Conservation (phyloP, 2,329 filamentous ascomycete genomes). For the Cercospora citrullina region DNA sequence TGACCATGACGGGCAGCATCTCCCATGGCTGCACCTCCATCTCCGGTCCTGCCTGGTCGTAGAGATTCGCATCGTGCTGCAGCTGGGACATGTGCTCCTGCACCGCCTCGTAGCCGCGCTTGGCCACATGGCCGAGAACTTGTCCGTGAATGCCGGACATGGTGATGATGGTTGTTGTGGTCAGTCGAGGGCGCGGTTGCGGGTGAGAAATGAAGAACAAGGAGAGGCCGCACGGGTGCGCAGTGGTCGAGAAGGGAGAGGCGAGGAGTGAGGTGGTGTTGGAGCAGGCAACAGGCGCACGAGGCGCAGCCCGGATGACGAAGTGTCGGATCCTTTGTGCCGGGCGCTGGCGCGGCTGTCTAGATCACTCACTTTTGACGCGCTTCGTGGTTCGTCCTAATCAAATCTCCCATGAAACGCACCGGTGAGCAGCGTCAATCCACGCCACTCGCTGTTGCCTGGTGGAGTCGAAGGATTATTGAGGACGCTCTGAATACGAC, state of each 20-base stretch:
- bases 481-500: neutral
- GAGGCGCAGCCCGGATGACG: slow-evolving; percentile 1
- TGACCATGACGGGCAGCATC: slow-evolving; percentile 37
- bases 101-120: slow-evolving; percentile 36
- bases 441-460: neutral
- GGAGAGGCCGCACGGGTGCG: slow-evolving; percentile 3
- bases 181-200: neutral
- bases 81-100: slow-evolving; percentile 32
- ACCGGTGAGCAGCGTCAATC: neutral
- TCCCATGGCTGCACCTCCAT: slow-evolving; percentile 33
- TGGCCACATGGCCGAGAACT: slow-evolving; percentile 37
- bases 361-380: neutral
- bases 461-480: neutral
- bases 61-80: slow-evolving; percentile 34
- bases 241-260: neutral
- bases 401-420: neutral
- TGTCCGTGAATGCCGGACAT: slow-evolving; percentile 34
- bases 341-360: neutral
- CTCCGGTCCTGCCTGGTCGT: slow-evolving; percentile 31
- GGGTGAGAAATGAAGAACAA: neutral
- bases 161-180: slow-evolving; percentile 7
- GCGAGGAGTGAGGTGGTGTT: neutral
- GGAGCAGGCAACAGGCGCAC: neutral
- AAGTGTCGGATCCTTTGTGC: neutral
- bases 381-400: neutral